These are phyloP conservation scores for Aspergillus incahuasiensis DNA, from an alignment of 495 filamentous ascomycete genomes.

Conservation along the genomic window DNA sequence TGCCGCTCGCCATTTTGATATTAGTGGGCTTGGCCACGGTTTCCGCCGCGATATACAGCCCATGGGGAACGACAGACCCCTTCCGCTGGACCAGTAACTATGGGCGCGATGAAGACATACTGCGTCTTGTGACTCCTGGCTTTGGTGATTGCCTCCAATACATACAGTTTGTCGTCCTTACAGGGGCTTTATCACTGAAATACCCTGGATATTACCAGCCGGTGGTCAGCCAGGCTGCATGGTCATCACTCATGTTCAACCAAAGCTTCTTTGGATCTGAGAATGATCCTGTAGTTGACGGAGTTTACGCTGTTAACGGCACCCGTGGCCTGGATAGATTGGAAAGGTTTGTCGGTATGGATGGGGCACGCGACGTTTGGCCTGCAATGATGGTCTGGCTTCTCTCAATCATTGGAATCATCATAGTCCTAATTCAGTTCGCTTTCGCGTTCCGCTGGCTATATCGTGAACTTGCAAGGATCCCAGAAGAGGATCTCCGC, in stretches of 20 bases:
- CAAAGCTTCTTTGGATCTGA: slow-evolving; percentile 72
- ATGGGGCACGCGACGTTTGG: slow-evolving; percentile 76
- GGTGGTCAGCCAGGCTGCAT: slow-evolving; percentile 76
- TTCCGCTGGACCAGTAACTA: slow-evolving; percentile 97
- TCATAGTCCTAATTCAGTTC: slow-evolving; percentile 69
- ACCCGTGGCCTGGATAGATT: slow-evolving; percentile 74
- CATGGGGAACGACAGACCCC: slow-evolving; percentile 84
- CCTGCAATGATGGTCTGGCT: slow-evolving; percentile 86
- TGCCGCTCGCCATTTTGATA: slow-evolving; percentile 73
- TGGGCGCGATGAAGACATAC: slow-evolving; percentile 85
- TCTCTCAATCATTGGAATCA: slow-evolving; percentile 61
- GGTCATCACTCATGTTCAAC: slow-evolving; percentile 91
- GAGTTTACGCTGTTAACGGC: slow-evolving; percentile 68
- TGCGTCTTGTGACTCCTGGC: slow-evolving; percentile 89
- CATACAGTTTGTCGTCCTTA: slow-evolving; percentile 86
- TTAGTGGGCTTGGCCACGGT: slow-evolving; percentile 77
- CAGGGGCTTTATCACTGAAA: slow-evolving; percentile 75
- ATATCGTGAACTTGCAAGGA: slow-evolving; percentile 61
- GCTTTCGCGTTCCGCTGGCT: slow-evolving; percentile 73
- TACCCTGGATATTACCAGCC: slow-evolving; percentile 97
- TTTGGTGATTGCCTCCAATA: slow-evolving; percentile 98
- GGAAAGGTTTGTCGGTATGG: slow-evolving; percentile 82
- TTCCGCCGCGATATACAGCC: slow-evolving; percentile 80
- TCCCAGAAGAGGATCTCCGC: slow-evolving; percentile 80
- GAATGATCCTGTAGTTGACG: slow-evolving; percentile 65